phyloP scores from a whole-genome alignment of 2,329 filamentous ascomycete species.

The Aureobasidium sp. region DNA sequence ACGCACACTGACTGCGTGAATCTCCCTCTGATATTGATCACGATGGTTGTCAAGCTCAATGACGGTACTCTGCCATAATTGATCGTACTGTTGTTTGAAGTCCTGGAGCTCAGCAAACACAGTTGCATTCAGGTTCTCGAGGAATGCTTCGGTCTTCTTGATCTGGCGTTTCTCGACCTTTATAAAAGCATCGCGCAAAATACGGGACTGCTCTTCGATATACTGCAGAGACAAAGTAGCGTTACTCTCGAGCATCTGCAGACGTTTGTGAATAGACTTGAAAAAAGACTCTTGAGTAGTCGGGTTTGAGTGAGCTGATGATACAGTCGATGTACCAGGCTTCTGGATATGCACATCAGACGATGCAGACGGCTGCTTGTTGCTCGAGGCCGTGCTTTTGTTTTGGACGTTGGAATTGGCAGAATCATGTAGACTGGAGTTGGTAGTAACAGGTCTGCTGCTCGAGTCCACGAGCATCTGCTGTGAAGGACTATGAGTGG shows the following conservation, averaged over 20 bases:
- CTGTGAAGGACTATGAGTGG: background rate
- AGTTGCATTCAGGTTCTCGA: constrained; percentile 79
- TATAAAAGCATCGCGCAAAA: constrained; percentile 78
- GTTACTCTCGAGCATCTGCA: constrained; percentile 86
- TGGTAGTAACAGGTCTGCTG: background rate
- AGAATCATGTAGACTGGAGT: background rate
- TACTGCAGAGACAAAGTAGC: constrained; percentile 90
- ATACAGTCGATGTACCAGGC: constrained; percentile 9
- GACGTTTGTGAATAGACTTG: constrained; percentile 88
- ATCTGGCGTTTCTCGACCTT: constrained; percentile 84
- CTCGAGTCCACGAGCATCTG: background rate
- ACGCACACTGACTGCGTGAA: constrained; percentile 70
- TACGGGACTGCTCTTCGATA: constrained; percentile 90
- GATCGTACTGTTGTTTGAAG: constrained; percentile 82
- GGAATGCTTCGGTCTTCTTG: constrained; percentile 71
- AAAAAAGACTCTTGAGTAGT: constrained; percentile 91
- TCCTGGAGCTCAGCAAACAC: constrained; percentile 73
- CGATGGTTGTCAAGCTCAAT: constrained; percentile 85
- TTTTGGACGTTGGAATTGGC: background rate
- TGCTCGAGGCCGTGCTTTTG: background rate
- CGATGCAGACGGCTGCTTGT: background rate
- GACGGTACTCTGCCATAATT: constrained; percentile 93
- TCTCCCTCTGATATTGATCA: constrained; percentile 74
- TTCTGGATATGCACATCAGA: background rate
- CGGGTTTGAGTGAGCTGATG: constrained; percentile 1